Evolutionary conservation across 108 stramenopile species (phyloP).

Genomic region (Cyclotella cryptica): DNA sequence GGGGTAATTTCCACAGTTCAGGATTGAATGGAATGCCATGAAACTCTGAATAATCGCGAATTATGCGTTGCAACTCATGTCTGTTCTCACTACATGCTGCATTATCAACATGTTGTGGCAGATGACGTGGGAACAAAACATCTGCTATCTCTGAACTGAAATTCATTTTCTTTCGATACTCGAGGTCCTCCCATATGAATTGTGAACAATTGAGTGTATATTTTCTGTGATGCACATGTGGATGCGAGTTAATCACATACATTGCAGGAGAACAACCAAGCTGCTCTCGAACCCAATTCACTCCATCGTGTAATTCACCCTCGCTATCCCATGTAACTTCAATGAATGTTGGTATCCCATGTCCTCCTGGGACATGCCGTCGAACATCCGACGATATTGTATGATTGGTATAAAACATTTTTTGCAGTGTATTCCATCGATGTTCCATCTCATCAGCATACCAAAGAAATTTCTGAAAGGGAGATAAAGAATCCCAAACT

Average conservation of each 20-base stretch:
- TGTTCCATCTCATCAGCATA: conserved; percentile 37
- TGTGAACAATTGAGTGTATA: conserved; percentile 11
- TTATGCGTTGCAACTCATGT: neutral
- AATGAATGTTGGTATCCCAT: conserved; percentile 7
- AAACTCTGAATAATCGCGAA: neutral
- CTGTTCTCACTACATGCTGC: conserved; percentile 10
- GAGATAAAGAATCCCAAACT: conserved; percentile 14
- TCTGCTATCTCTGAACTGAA: neutral
- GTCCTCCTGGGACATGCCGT: conserved; percentile 1
- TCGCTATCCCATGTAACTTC: conserved; percentile 26
- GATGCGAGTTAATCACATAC: conserved; percentile 5
- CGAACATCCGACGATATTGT: neutral
- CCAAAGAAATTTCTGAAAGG: conserved; percentile 24
- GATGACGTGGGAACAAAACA: conserved; percentile 8
- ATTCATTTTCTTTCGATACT: conserved; percentile 28
- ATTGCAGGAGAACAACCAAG: conserved; percentile 20
- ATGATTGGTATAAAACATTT: neutral
- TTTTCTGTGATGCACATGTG: conserved; percentile 16
- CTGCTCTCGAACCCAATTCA: conserved; percentile 3
- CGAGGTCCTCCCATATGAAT: conserved; percentile 11
- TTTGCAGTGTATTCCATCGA: conserved; percentile 23
- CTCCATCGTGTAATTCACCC: conserved; percentile 3
- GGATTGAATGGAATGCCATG: conserved; percentile 7
- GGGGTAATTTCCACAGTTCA: neutral
- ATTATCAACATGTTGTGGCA: conserved; percentile 33